Evolutionary conservation across 129 eudicot species (phyloP), one percentile per base, ranked within the genome.

Genomic region (Pulicaria dysenterica): DNA sequence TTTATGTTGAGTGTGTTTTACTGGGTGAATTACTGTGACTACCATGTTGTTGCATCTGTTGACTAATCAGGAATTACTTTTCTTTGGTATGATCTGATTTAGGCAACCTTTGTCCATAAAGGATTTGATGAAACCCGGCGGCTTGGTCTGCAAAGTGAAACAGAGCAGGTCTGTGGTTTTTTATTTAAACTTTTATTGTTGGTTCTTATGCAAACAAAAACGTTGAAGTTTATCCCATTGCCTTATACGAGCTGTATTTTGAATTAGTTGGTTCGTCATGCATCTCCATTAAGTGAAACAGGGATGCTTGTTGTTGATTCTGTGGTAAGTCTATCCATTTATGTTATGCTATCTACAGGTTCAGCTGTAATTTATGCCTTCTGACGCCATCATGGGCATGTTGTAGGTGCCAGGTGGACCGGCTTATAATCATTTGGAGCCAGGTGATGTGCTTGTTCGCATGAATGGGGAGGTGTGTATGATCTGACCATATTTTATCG

Each of bases 231-330:
- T 24, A 47, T 16, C 13, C 48, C n/a, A 47, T 31, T 58, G 48
- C 42, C 76, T 61, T 64, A 58, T 42, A 24, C 61, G 59, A 44
- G 48, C 70, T 34, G 51, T 65, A 24, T 46, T 80, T 19, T 85
- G 83, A 68, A 70, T 65, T 76, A 95, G 99, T 70, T 95, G 83
- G 99, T 95, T 43, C 97, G 99, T 71, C 85, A 80, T 79, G 96
- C 94, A 69, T 88, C 99, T 79, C 96, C 96, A 19, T 83, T 88
- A 13, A 90, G 63, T 45, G 99, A 90, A 88, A 95, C 99, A 34
- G 99, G 99, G 79, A 95, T 95, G 99, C 96, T 95, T 57, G 97
- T 95, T 17, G 89, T 95, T 65, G 99, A 95, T 76, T 95, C 97
- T 49, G 96, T 90, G 85, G 99, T 95, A 72, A 86, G 93, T 80